Conservation (phyloP, 2,329 filamentous ascomycete species). For the Ophiostoma australiae region DNA sequence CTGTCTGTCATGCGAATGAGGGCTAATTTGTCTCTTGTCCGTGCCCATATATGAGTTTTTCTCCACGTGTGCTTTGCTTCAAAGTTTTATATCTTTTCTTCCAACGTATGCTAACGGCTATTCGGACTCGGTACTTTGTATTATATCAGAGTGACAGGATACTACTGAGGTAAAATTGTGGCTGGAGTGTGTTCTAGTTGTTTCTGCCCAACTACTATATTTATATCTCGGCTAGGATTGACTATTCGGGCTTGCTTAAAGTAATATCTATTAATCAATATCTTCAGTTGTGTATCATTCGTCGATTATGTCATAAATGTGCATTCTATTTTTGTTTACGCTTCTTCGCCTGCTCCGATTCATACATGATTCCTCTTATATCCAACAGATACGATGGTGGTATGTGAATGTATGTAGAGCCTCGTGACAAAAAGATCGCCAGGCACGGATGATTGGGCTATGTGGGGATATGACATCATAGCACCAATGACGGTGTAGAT, state of each 20-base stretch:
- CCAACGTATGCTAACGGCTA: too few species aligned
- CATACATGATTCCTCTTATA: background rate
- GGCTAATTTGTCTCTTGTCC: too few species aligned
- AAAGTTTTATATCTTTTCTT: too few species aligned
- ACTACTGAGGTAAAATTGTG: too few species aligned
- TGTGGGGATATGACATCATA: slow-evolving; percentile 8
- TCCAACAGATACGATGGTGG: background rate
- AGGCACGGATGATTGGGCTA: background rate
- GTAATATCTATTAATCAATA: background rate
- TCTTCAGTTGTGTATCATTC: background rate
- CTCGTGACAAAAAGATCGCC: slow-evolving; percentile 7
- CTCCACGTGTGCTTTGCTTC: too few species aligned
- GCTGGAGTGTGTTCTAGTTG: too few species aligned
- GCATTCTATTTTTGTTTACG: background rate
- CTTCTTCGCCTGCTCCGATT: background rate
- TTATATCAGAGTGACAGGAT: too few species aligned
- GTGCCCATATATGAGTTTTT: too few species aligned
- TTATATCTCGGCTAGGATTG: background rate
- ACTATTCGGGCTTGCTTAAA: background rate
- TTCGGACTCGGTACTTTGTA: too few species aligned
- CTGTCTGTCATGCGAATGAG: too few species aligned
- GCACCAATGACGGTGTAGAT: background rate
- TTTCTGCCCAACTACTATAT: too few species aligned
- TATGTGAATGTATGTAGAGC: background rate
- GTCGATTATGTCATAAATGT: background rate